A percentile compares a stretch with the other conserved stretches of the same genome.
Evolutionary conservation across 257 asterid genomes (phyloP).

Genomic region (Solanum paucissectum): DNA sequence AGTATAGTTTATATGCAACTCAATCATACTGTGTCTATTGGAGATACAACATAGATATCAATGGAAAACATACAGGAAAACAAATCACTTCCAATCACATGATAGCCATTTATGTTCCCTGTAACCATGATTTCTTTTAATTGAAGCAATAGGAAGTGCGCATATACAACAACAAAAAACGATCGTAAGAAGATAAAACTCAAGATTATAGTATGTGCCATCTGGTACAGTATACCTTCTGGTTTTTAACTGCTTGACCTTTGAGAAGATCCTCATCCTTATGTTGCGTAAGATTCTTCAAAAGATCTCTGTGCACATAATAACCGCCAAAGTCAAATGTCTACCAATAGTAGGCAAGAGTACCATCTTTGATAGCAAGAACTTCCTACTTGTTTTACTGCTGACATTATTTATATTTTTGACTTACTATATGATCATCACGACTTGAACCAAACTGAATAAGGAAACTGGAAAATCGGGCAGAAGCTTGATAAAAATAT

Average conservation of each 20-base stretch:
- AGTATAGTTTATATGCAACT: neutral
- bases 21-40: neutral
- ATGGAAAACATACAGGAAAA: neutral
- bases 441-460: neutral
- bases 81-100: neutral
- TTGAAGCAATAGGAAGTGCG: neutral
- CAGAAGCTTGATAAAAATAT: neutral
- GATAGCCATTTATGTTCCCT: neutral
- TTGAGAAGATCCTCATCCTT: constrained; percentile 73
- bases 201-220: neutral
- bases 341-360: neutral
- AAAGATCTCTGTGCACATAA: constrained; percentile 43
- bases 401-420: neutral
- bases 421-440: neutral
- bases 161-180: neutral
- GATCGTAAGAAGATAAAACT: neutral
- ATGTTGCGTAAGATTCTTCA: constrained; percentile 55
- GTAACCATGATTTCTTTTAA: neutral
- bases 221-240: constrained; percentile 42
- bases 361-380: neutral
- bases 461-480: neutral
- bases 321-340: neutral
- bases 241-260: constrained; percentile 86
- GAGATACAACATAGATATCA: neutral
- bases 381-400: neutral